phyloP scores from a whole-genome alignment of 73 alveolate genomes.

The Paramecium tetraurelia region DNA sequence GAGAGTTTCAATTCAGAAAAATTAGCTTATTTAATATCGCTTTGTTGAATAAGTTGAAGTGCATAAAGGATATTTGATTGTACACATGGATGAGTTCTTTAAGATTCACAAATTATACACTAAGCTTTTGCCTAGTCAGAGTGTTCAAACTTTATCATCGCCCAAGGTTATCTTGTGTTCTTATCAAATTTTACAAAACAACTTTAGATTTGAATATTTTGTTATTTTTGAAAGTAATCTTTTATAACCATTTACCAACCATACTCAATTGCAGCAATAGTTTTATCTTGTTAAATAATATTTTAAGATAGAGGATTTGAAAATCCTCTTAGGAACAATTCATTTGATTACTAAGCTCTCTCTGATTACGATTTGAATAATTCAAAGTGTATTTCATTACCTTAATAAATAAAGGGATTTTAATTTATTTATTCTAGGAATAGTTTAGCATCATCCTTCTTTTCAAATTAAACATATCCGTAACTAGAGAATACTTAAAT shows the following conservation, averaged over 20 bases:
- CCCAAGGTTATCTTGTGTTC: conserved; percentile 27
- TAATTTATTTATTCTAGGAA: neutral
- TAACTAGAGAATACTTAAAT: neutral
- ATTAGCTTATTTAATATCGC: neutral
- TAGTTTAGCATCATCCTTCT: neutral
- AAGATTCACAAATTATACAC: neutral
- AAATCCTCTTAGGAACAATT: conserved; percentile 27
- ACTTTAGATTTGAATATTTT: neutral
- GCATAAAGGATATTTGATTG: neutral
- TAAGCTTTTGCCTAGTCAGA: neutral
- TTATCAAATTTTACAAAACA: conserved; percentile 10
- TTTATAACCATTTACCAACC: neutral
- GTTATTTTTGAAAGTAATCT: neutral
- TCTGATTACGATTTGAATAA: neutral
- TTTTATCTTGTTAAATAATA: neutral
- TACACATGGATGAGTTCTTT: conserved; percentile 35
- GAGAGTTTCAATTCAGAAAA: neutral
- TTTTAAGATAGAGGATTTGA: neutral
- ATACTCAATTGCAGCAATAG: neutral
- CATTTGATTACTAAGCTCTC: neutral
- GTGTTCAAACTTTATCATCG: neutral
- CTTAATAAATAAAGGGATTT: neutral
- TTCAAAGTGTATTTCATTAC: neutral
- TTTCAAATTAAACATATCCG: conserved; percentile 26
- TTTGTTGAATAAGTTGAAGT: neutral